Evolutionary conservation across 345 rosid genomes (phyloP).

Genomic region (Eucalyptus sideroxylon): DNA sequence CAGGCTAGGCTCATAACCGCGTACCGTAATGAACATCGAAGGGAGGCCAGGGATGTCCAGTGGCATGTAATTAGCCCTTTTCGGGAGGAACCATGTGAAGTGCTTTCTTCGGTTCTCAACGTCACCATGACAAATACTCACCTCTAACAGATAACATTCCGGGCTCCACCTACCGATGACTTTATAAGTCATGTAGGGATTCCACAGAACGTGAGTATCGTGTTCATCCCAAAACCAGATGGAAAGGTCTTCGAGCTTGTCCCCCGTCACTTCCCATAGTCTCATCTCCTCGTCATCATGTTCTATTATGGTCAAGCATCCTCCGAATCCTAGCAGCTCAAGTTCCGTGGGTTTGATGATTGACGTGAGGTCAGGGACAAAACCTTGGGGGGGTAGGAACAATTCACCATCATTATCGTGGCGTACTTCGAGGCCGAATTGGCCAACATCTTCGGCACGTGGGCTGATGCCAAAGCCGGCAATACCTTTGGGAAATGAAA

Average conservation of each 20-base stretch:
- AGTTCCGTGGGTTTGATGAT: not conserved
- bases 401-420: not conserved
- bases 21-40: not conserved
- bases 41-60: not conserved
- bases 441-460: not conserved
- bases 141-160: not conserved
- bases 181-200: not conserved
- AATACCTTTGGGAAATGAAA: not conserved
- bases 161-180: not conserved
- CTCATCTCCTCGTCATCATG: not conserved
- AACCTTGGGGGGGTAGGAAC: not conserved
- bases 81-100: not conserved
- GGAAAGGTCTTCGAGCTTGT: not conserved
- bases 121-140: not conserved
- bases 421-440: not conserved
- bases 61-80: not conserved
- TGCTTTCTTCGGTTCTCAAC: not conserved
- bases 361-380: not conserved
- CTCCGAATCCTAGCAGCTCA: not conserved
- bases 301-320: not conserved
- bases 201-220: not conserved
- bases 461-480: not conserved
- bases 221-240: not conserved
- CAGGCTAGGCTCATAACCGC: not conserved
- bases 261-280: not conserved